Conservation (phyloP, 106 monocot genomes). For the Apostasia shenzhenica region DNA sequence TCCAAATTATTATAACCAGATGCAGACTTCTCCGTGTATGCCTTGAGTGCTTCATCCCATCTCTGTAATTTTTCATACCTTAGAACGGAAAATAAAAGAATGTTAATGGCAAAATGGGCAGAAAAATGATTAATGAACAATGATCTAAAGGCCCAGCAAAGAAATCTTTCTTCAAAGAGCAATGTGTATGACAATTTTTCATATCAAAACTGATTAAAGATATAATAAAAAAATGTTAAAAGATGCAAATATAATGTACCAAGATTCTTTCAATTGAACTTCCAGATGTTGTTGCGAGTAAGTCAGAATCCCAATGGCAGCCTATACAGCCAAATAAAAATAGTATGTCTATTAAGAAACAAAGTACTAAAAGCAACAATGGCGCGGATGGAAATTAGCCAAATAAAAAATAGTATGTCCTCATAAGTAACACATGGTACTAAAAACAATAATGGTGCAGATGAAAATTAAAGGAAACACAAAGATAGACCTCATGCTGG, state of each 20-base stretch:
- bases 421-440: neutral
- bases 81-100: slow-evolving; percentile 9
- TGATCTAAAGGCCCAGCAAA: too few species aligned
- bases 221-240: neutral
- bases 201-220: too few species aligned
- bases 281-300: slow-evolving; percentile 91
- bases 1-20: slow-evolving; percentile 68
- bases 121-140: too few species aligned
- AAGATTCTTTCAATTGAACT: slow-evolving; percentile 97
- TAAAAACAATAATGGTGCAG: neutral
- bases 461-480: neutral
- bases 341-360: neutral
- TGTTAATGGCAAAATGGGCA: neutral
- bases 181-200: too few species aligned
- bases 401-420: neutral
- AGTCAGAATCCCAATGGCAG: slow-evolving; percentile 95
- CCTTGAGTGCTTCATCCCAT: slow-evolving; percentile 97
- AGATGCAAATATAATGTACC: slow-evolving; percentile 29
- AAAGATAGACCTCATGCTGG: slow-evolving; percentile 80
- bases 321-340: slow-evolving; percentile 32
- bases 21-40: slow-evolving; percentile 80
- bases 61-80: slow-evolving; percentile 99
- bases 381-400: neutral
- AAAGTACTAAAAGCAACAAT: neutral
- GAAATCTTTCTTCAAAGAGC: too few species aligned